Conservation (phyloP, 1,284 basidiomycete genomes). For the Ustilago tritici region DNA sequence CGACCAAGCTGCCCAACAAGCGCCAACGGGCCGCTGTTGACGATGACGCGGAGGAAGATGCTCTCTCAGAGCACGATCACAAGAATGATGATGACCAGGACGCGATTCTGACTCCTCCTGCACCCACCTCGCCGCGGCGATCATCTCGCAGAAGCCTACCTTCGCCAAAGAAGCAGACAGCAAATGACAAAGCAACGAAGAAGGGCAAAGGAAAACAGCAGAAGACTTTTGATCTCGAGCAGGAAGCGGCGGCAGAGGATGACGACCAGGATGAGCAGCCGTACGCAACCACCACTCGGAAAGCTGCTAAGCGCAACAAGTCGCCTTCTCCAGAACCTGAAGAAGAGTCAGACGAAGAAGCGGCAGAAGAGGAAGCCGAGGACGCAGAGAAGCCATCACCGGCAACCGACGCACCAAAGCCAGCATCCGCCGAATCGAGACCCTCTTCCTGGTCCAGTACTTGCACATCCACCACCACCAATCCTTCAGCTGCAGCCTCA, state of each 20-base stretch:
- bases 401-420: neutral
- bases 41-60: neutral
- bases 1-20: neutral
- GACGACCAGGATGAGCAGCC: constrained; percentile 14
- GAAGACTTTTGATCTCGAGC: constrained; percentile 21
- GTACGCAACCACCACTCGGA: neutral
- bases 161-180: constrained; percentile 27
- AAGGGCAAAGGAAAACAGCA: constrained; percentile 18
- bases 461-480: neutral
- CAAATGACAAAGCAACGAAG: constrained; percentile 7
- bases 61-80: neutral
- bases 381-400: constrained; percentile 2
- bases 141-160: constrained; percentile 26
- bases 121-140: constrained; percentile 18
- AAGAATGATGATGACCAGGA: constrained; percentile 13
- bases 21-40: constrained; percentile 5
- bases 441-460: neutral
- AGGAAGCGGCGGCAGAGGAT: constrained; percentile 3
- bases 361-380: constrained; percentile 8
- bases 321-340: neutral
- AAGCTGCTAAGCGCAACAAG: constrained; percentile 6
- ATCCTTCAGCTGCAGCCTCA: constrained; percentile 6
- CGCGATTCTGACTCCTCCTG: constrained; percentile 30
- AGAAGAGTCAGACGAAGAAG: constrained; percentile 3
- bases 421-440: neutral